These are phyloP conservation scores for Cornus florida DNA, from an alignment of 148 eudicot species.

Conservation along the genomic window DNA sequence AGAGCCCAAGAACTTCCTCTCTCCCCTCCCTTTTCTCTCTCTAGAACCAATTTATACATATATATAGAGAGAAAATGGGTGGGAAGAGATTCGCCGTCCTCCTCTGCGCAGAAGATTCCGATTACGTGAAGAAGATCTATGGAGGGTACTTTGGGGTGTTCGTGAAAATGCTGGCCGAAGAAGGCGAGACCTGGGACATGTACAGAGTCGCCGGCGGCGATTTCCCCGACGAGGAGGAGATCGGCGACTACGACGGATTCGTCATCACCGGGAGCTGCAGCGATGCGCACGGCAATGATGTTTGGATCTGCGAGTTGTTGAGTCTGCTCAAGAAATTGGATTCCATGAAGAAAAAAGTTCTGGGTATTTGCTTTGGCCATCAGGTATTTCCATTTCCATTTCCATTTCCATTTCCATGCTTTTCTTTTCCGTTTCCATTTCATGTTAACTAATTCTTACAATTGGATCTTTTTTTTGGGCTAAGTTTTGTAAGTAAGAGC, in stretches of 20 bases:
- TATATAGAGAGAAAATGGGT: slow-evolving; percentile 1
- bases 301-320: slow-evolving; percentile 65
- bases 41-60: background rate
- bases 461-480: background rate
- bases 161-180: slow-evolving; percentile 66
- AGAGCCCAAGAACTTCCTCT: background rate
- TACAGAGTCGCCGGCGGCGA: slow-evolving; percentile 55
- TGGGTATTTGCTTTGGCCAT: slow-evolving; percentile 97
- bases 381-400: slow-evolving; percentile 45
- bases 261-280: slow-evolving; percentile 92
- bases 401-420: background rate
- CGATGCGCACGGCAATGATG: slow-evolving; percentile 76
- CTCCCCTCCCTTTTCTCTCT: background rate
- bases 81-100: slow-evolving; percentile 58
- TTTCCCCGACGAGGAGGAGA: slow-evolving; percentile 57
- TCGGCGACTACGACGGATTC: slow-evolving; percentile 66
- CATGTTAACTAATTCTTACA: too few relatives aligned
- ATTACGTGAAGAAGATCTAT: slow-evolving; percentile 73
- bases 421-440: too few relatives aligned
- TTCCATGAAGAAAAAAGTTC: slow-evolving; percentile 66
- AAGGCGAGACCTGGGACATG: slow-evolving; percentile 74
- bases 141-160: slow-evolving; percentile 91
- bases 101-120: slow-evolving; percentile 80
- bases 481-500: background rate
- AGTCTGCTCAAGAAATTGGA: slow-evolving; percentile 51